Evolutionary conservation across 176 grass and related monocot genomes (phyloP), one percentile per base, ranked within the genome.

Genomic region (Poa pratensis): DNA sequence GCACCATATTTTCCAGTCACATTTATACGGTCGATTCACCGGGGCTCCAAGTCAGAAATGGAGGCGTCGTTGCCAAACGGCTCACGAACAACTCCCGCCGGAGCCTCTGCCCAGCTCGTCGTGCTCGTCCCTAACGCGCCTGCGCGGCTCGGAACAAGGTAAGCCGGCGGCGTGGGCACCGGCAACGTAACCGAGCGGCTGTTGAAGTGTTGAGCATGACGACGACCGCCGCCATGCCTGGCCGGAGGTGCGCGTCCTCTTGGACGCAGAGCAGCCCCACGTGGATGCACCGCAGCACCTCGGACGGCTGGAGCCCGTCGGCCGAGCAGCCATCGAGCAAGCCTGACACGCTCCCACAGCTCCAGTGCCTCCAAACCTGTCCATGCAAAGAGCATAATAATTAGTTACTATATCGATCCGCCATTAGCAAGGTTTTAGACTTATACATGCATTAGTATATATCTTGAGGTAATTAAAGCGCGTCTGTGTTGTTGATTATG

Each of bases 181-280:
- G 77, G 77, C 40, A 93, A 76, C 23, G 77, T 84, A 58, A 85
- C 19, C 2, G 87, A 90, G 27, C 75, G 52, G 68, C 84, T 87
- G 62, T 65, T 85, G 78, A 93, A n/a, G n/a, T n/a, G n/a, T n/a
- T n/a, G n/a, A n/a, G 81, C 91, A 93, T 93, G 78, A 87, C 45
- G 13, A 93, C 32, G 58, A 90, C 87, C 16, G 52, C 18, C 17
- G 80, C 69, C 80, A 90, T 93, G 27, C 70, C 13, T 10, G 91
- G 91, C 12, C 91, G 79, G 32, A 78, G 66, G 9, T 18, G 59
- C 12, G 84, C 84, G 23, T 87, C 81, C 16, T 75, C 75, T 20
- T 89, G 90, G 32, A 92, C 84, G 52, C 90, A 92, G 26, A 92
- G 79, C 63, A 92, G 78, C 13, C 39, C 87, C 3, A 89, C 65